These are phyloP conservation scores for Mortierella sp. DNA, from an alignment of 371 early-diverging fungal genomes.

Conservation along the genomic window DNA sequence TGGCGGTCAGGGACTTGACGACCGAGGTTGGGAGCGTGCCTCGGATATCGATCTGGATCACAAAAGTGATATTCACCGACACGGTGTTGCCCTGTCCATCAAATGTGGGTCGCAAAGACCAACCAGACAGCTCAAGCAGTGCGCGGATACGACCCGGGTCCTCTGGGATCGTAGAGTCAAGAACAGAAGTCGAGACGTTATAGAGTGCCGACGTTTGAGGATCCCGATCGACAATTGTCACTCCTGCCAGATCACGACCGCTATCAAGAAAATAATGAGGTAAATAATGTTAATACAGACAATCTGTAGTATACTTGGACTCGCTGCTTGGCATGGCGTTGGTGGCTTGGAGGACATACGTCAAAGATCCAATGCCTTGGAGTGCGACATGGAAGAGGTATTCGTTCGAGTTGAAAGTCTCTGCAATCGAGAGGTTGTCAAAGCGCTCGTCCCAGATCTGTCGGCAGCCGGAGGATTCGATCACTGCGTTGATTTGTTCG, in stretches of 20 bases:
- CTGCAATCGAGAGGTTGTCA: slow-evolving; percentile 63
- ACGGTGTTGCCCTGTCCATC: slow-evolving; percentile 61
- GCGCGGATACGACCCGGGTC: slow-evolving; percentile 65
- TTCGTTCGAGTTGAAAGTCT: slow-evolving; percentile 72
- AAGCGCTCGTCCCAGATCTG: slow-evolving; percentile 67
- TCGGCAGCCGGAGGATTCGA: slow-evolving; percentile 44
- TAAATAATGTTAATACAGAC: too few species aligned
- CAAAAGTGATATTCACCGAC: slow-evolving; percentile 66
- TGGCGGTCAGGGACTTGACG: slow-evolving; percentile 47
- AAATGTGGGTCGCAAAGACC: slow-evolving; percentile 66
- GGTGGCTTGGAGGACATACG: slow-evolving; percentile 50
- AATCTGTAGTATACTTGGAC: too few species aligned
- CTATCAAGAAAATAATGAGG: too few species aligned
- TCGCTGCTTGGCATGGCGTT: too few species aligned
- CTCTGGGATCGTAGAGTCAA: slow-evolving; percentile 66
- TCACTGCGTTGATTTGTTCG: slow-evolving; percentile 61
- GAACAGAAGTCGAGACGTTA: slow-evolving; percentile 70
- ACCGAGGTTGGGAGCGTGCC: slow-evolving; percentile 37
- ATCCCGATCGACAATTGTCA: slow-evolving; percentile 70
- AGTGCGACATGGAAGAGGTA: slow-evolving; percentile 65
- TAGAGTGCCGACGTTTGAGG: slow-evolving; percentile 66
- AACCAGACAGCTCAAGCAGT: slow-evolving; percentile 70
- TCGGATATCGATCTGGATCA: slow-evolving; percentile 68
- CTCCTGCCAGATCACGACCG: slow-evolving; percentile 67
- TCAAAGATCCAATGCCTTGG: slow-evolving; percentile 64